Base-by-base conservation (phyloP, 2,329 filamentous ascomycete genomes). In the Fusarium sp. region DNA sequence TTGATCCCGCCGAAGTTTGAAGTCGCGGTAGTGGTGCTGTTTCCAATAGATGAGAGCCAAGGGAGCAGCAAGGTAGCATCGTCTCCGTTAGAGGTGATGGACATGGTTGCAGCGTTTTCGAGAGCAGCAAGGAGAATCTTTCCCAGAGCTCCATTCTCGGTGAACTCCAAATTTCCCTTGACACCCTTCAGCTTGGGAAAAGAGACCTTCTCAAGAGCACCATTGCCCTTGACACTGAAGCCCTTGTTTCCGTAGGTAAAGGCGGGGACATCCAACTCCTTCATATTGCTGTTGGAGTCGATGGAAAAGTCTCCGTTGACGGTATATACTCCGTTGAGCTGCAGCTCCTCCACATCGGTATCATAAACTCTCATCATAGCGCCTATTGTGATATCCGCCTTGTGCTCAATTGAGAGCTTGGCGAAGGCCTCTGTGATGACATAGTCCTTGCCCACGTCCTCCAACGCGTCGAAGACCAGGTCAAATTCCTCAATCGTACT, bases 281-380 rank as follows among this genome's bases (percentile, higher is more conserved):
- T 57, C 49, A 75, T 43, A 13, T 73, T 41, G 0, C 31, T 41
- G 25, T 75, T 75, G 2, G 60, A 31, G 47, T 75, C 73, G 25
- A 75, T 64, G 5, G 64, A 71, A 33, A 75, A 72, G 18, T 75
- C 73, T 4, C 63, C 69, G 4, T 72, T 49, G 14, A 73, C 69
- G 1, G 60, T 70, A n/a, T 67, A 53, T 15, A 75, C 54, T n/a
- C 73, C 73, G 2, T 55, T 56, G 1, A 75, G 57, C 14, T 66
- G 58, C 9, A 75, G 39, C 4, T 61, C 57, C 42, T 71, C 60
- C 6, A 70, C 56, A 17, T 65, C 41, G 17, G 65, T 72, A 36
- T 62, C 66, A n/a, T 69, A 71, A 29, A 75, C 63, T 29, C 73
- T 63, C 59, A 75, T 66, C 67, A 71, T 58, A 14, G 51, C 51